Evolutionary conservation across 768 basidiomycete species (phyloP).

Genomic region (Tylopilus subfusipes): DNA sequence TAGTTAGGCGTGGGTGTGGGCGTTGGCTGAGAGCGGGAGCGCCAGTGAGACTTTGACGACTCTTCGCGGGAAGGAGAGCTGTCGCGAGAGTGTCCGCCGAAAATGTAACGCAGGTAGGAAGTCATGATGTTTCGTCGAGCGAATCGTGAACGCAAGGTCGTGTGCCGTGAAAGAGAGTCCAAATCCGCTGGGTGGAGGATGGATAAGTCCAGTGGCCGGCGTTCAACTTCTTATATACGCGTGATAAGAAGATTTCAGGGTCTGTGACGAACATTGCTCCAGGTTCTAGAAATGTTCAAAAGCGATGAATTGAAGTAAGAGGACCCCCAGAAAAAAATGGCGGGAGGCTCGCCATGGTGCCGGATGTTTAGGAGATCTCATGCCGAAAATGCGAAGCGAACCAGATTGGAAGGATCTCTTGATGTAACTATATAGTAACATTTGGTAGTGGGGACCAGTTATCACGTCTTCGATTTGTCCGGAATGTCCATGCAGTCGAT

Average conservation of each 20-base stretch:
- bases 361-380: slow-evolving; percentile 18
- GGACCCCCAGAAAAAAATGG: slow-evolving; percentile 30
- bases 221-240: slow-evolving; percentile 26
- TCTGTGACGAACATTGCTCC: slow-evolving; percentile 11
- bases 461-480: slow-evolving; percentile 35
- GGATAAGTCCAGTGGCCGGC: background rate
- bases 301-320: slow-evolving; percentile 33
- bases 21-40: slow-evolving; percentile 39
- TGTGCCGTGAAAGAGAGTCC: slow-evolving; percentile 10
- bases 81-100: slow-evolving; percentile 35
- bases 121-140: slow-evolving; percentile 36
- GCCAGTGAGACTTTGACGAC: slow-evolving; percentile 40
- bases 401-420: slow-evolving; percentile 17
- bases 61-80: slow-evolving; percentile 23
- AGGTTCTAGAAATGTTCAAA: slow-evolving; percentile 24
- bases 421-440: slow-evolving; percentile 1
- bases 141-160: slow-evolving; percentile 20
- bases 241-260: slow-evolving; percentile 22
- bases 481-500: slow-evolving; percentile 21
- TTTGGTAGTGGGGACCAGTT: slow-evolving; percentile 8
- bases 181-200: slow-evolving; percentile 11
- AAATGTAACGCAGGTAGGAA: slow-evolving; percentile 48
- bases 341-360: slow-evolving; percentile 7
- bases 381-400: slow-evolving; percentile 18
- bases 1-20: slow-evolving; percentile 38